A percentile compares a stretch with the other conserved stretches of the same genome.
Conservation (phyloP, 2,329 filamentous ascomycete genomes). For the Colletotrichum sp. region DNA sequence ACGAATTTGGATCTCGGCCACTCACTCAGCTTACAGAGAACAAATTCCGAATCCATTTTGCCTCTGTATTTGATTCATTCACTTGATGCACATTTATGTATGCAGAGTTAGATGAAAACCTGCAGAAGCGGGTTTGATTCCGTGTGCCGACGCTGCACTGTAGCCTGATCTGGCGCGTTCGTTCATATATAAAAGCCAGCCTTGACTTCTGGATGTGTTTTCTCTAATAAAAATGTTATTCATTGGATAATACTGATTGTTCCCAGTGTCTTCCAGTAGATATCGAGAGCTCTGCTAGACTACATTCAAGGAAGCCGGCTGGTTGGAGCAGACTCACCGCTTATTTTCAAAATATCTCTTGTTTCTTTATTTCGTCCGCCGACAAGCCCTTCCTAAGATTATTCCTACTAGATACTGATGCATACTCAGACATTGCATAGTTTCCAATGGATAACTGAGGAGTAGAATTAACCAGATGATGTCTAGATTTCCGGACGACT, state of each 20-base stretch:
- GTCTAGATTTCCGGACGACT: too few species aligned
- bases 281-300: neutral
- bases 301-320: neutral
- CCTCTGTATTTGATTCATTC: neutral
- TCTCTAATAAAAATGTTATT: too few species aligned
- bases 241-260: neutral
- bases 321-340: neutral
- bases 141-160: neutral
- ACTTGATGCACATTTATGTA: accelerated
- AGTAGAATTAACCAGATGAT: too few species aligned
- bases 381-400: neutral
- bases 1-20: neutral
- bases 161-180: neutral
- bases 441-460: too few species aligned
- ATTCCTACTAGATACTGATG: neutral
- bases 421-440: too few species aligned
- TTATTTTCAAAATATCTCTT: accelerated
- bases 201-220: too few species aligned
- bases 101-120: accelerated
- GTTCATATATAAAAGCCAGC: neutral
- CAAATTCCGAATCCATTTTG: too few species aligned
- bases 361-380: neutral
- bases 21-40: too few species aligned
- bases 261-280: neutral
- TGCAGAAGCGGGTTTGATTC: accelerated